Evolutionary conservation across 495 filamentous ascomycete species (phyloP).

Genomic region (Cladorrhinum samala): DNA sequence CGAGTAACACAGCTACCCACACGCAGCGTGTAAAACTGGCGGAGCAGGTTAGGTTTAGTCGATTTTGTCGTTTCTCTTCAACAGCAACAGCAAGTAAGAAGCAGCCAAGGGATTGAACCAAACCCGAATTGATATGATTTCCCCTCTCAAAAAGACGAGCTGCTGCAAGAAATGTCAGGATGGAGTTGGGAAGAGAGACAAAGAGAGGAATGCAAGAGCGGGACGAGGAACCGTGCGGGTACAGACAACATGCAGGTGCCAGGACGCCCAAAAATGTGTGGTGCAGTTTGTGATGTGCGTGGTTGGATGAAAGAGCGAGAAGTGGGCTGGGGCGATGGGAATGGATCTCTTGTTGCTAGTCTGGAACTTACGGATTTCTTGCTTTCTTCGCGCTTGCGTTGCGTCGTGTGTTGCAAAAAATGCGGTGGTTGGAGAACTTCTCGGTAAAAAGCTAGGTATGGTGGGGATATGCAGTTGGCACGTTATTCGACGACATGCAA

Average conservation of each 20-base stretch:
- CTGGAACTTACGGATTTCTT: background rate
- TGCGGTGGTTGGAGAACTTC: background rate
- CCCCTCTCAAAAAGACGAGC: background rate
- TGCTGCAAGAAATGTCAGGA: background rate
- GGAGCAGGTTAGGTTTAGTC: background rate
- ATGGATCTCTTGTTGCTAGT: background rate
- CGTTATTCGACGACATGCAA: too few relatives aligned
- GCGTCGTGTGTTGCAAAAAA: background rate
- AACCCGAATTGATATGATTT: background rate
- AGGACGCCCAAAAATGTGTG: background rate
- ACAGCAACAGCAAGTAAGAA: background rate
- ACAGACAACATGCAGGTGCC: background rate
- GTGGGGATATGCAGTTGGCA: background rate
- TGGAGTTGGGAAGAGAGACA: constrained; percentile 1
- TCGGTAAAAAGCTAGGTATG: background rate
- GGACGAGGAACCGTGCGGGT: constrained; percentile 1
- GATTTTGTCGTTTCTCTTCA: background rate
- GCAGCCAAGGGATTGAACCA: background rate
- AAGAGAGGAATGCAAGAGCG: constrained; percentile 1
- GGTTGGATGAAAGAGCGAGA: background rate
- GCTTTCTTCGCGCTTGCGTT: background rate
- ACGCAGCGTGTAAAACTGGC: too few relatives aligned
- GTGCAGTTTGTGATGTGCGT: too few relatives aligned
- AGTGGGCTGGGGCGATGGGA: background rate
- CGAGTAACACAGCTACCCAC: background rate